Conservation (phyloP, 1,284 basidiomycete genomes). For the Peniophora sp. region DNA sequence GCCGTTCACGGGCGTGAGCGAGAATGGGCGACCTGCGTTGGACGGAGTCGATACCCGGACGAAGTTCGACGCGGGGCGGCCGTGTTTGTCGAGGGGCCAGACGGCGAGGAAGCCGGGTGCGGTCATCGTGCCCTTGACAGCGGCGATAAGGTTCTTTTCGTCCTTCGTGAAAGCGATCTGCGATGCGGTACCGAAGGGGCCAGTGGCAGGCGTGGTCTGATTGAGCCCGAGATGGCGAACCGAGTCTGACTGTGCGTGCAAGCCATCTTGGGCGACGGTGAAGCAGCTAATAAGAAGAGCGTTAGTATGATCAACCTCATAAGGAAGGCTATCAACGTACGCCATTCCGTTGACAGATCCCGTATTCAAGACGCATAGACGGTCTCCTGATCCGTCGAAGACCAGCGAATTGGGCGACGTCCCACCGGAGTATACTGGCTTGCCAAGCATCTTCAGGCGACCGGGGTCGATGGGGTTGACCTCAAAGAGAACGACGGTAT, state of each 20-base stretch:
- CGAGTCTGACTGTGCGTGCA: constrained; percentile 25
- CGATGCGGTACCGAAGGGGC: constrained; percentile 22
- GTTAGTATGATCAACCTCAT: too few species aligned
- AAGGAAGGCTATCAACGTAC: constrained; percentile 20
- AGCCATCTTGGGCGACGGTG: constrained; percentile 24
- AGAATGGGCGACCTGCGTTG: constrained; percentile 12
- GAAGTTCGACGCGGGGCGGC: not conserved
- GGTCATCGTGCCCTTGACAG: not conserved
- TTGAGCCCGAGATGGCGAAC: constrained; percentile 29
- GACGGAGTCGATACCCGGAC: not conserved
- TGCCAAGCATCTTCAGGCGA: not conserved
- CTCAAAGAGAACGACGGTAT: not conserved
- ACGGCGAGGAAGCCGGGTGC: not conserved
- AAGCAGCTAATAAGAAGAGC: constrained; percentile 24
- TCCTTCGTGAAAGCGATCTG: not conserved
- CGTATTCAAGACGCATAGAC: constrained; percentile 11
- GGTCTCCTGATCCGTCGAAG: not conserved
- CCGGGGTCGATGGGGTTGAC: not conserved
- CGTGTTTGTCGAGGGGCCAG: not conserved
- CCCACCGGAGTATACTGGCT: not conserved
- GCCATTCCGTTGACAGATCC: constrained; percentile 32
- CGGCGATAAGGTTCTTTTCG: not conserved
- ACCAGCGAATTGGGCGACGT: not conserved
- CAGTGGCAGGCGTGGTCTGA: constrained; percentile 27
- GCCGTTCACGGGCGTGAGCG: not conserved